Conservation (phyloP, 495 filamentous ascomycete genomes). For the Penicillium silybi region DNA sequence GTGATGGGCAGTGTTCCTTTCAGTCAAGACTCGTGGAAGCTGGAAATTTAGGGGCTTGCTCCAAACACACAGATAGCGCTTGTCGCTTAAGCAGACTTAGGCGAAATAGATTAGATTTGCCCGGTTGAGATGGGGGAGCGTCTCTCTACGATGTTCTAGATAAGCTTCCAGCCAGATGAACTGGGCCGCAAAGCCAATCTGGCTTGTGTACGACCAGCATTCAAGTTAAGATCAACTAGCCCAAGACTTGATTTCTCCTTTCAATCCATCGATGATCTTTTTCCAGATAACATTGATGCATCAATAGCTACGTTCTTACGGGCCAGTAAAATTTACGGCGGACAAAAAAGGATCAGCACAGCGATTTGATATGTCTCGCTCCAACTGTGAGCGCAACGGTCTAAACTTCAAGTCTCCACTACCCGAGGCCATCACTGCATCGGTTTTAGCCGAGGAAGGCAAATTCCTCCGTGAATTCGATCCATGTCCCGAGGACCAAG, state of each 20-base stretch:
- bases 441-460: neutral
- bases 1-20: too few relatives aligned
- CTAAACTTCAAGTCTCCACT: neutral
- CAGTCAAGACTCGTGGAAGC: too few relatives aligned
- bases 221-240: neutral
- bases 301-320: neutral
- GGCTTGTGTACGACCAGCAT: neutral
- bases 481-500: neutral
- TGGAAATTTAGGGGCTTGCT: too few relatives aligned
- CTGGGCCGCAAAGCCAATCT: neutral
- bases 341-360: neutral
- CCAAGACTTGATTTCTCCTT: neutral
- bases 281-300: neutral
- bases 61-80: too few relatives aligned
- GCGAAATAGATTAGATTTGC: too few relatives aligned
- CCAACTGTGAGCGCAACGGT: neutral
- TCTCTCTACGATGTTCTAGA: neutral
- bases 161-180: neutral
- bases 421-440: neutral
- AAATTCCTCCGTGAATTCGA: neutral
- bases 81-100: too few relatives aligned
- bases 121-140: too few relatives aligned
- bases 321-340: neutral
- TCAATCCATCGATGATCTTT: neutral
- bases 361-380: neutral